Evolutionary conservation across 164 flowering plant genomes (phyloP).

Genomic region (Tetrastigma voinierianum): DNA sequence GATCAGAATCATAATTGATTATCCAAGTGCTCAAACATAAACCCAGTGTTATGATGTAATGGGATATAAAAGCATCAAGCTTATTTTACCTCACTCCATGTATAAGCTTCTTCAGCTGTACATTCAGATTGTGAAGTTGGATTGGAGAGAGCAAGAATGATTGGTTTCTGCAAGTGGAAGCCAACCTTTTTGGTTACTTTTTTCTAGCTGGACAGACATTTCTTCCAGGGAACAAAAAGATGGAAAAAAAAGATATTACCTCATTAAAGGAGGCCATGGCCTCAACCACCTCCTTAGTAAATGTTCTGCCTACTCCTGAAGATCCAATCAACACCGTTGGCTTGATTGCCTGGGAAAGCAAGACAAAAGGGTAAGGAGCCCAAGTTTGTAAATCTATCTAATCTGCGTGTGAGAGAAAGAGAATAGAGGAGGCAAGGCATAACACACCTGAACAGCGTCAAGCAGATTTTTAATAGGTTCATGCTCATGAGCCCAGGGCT

Average conservation of each 20-base stretch:
- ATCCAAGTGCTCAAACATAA: neutral
- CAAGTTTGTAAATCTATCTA: neutral
- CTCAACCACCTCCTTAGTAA: slow-evolving; percentile 61
- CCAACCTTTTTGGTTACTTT: neutral
- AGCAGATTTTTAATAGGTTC: slow-evolving; percentile 67
- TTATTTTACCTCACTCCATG: slow-evolving; percentile 46
- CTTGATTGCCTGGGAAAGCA: slow-evolving; percentile 42
- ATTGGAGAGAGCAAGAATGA: slow-evolving; percentile 59
- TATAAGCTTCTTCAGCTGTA: slow-evolving; percentile 68
- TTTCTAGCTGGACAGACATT: neutral
- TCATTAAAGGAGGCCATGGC: slow-evolving; percentile 61
- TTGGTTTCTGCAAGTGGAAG: slow-evolving; percentile 44
- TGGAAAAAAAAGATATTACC: slow-evolving; percentile 24
- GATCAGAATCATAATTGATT: neutral
- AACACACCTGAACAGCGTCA: slow-evolving; percentile 76
- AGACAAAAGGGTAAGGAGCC: neutral
- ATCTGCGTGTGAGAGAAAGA: too few relatives aligned
- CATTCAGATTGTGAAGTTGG: slow-evolving; percentile 67
- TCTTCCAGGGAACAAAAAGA: neutral
- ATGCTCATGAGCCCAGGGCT: slow-evolving; percentile 98
- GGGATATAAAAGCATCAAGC: neutral
- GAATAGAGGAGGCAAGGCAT: neutral
- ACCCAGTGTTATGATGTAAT: neutral
- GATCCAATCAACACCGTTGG: slow-evolving; percentile 67
- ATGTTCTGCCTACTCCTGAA: slow-evolving; percentile 57